These are phyloP conservation scores for Rhodotorula sp. DNA, from an alignment of 1,284 basidiomycete genomes.

Conservation along the genomic window DNA sequence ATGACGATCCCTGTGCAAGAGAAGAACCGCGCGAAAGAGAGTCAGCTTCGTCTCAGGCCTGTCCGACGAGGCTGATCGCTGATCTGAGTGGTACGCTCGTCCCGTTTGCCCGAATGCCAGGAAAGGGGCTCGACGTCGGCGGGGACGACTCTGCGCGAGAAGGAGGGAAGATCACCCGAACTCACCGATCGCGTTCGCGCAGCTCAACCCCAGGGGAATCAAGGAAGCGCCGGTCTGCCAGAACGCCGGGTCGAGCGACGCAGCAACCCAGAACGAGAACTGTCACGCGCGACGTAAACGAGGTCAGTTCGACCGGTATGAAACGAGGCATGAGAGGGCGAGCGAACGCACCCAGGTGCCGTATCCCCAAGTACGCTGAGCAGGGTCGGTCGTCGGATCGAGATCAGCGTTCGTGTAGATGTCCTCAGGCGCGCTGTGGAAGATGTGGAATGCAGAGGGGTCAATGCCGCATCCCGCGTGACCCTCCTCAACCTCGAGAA, in stretches of 20 bases:
- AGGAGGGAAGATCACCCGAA: background rate
- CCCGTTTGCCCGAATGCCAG: no score
- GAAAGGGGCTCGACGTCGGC: no score
- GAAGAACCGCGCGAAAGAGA: background rate
- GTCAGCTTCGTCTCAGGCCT: background rate
- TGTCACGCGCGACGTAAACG: background rate
- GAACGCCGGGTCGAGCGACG: slow-evolving; percentile 30
- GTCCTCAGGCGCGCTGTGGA: slow-evolving; percentile 19
- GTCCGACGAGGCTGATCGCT: no score
- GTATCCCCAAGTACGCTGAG: slow-evolving; percentile 24
- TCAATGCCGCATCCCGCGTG: background rate
- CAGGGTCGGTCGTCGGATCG: slow-evolving; percentile 20
- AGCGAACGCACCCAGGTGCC: slow-evolving; percentile 19
- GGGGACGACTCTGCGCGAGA: background rate
- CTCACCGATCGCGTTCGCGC: slow-evolving; percentile 13
- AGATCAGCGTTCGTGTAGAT: slow-evolving; percentile 30
- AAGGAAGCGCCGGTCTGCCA: slow-evolving; percentile 20
- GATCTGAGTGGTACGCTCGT: no score
- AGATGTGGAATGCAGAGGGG: background rate
- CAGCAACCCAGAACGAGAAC: slow-evolving; percentile 30
- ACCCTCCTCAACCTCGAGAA: no score
- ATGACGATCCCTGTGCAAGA: background rate
- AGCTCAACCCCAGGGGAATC: slow-evolving; percentile 21
- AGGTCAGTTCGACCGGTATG: no score
- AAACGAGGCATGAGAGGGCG: background rate